phyloP scores from a whole-genome alignment of 164 flowering plant species.

The Kingdonia uniflora region DNA sequence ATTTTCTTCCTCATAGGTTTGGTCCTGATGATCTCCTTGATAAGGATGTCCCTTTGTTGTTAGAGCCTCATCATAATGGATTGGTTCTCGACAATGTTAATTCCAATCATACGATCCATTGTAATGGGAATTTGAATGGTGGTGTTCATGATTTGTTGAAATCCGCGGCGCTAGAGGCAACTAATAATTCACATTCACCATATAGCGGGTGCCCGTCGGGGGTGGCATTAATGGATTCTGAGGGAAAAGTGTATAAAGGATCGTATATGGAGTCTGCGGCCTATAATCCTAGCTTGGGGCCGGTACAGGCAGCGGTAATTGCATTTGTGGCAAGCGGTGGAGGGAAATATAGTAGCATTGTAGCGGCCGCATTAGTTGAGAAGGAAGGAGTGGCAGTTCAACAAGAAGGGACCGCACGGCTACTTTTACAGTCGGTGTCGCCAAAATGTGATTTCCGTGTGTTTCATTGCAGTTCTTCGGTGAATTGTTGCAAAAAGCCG shows the following conservation, averaged over 20 bases:
- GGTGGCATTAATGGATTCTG: conserved; percentile 53
- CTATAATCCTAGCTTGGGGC: conserved; percentile 79
- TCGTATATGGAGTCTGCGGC: conserved; percentile 88
- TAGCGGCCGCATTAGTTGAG: conserved; percentile 76
- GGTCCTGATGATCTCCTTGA: conserved; percentile 64
- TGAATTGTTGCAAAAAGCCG: background rate
- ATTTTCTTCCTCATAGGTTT: conserved; percentile 50
- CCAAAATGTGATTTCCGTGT: conserved; percentile 56
- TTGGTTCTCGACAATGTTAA: conserved; percentile 7
- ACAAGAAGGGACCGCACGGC: conserved; percentile 62
- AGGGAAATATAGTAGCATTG: conserved; percentile 49
- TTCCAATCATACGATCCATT: background rate
- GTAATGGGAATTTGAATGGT: no score
- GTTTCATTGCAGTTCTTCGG: conserved; percentile 28
- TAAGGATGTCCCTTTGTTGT: conserved; percentile 43
- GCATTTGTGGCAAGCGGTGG: conserved; percentile 59
- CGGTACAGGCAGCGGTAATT: conserved; percentile 83
- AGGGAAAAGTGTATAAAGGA: conserved; percentile 57
- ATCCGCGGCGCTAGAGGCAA: conserved; percentile 58
- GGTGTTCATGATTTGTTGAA: conserved; percentile 1
- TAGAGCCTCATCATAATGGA: conserved; percentile 46
- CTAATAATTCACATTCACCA: conserved; percentile 72
- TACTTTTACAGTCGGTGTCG: conserved; percentile 44
- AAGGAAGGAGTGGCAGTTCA: conserved; percentile 39
- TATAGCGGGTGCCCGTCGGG: conserved; percentile 87